Base-by-base conservation (phyloP, 2,329 filamentous ascomycete species). In the Helotiales sp. region DNA sequence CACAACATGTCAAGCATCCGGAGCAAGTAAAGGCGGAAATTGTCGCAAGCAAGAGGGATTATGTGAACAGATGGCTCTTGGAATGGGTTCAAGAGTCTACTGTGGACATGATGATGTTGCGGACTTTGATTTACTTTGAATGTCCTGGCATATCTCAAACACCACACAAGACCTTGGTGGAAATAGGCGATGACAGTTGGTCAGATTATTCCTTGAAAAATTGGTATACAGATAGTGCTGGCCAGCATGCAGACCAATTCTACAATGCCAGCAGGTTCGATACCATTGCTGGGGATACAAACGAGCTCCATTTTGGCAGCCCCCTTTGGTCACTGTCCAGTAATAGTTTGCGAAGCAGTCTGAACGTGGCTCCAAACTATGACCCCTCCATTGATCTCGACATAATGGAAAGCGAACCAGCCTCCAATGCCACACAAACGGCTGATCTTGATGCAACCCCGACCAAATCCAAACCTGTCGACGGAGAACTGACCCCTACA, bases 31-130 rank as follows among this genome's bases (percentile, higher is more conserved):
- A 70, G 11, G 71, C 63, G 34, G 63, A 49, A 8, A 20, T 22
- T 32, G n/a, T n/a, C n/a, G 20, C 52, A n/a, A 65, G 71, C 61
- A 74, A 72, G 58, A 62, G 50, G 49, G 64, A 70, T 6, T 73
- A 67, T 65, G 65, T 73, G 8, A 74, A 74, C 28, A 68, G 55
- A 28, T 74, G 72, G 72, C 22, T 74, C 1, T 30, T 73, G n/a
- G 20, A 71, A 24, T 70, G 61, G 68, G 59, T 73, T 15, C 67
- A 72, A 49, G 70, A 72, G 26, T 73, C 71, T 6, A 22, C 67
- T 13, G 55, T 73, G 40, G 70, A 73, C 17, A 61, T 52, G 17
- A 57, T 67, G 26, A 58, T 62, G 34, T 47, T 74, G 11, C 66
- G 64, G 34, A 32, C 58, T 15, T 70, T 54, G 28, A 72, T 73